These are phyloP conservation scores for Diaporthe ilicicola DNA, from an alignment of 2,329 filamentous ascomycete species.

Conservation along the genomic window DNA sequence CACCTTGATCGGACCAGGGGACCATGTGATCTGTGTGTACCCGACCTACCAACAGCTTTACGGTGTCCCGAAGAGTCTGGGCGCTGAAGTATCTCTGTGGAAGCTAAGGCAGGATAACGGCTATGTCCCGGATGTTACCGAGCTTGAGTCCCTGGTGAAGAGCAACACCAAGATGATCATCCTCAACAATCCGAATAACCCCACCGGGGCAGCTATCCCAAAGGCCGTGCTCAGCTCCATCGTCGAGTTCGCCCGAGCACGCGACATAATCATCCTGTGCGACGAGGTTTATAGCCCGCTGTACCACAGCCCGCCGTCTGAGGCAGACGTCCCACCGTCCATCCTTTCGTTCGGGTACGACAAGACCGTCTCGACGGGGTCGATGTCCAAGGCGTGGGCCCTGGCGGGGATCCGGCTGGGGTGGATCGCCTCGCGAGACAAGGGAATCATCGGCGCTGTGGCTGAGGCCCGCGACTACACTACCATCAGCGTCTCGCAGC, in stretches of 20 bases:
- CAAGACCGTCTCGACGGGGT: constrained; percentile 77
- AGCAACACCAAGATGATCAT: constrained; percentile 73
- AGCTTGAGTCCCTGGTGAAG: constrained; percentile 71
- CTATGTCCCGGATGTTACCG: constrained; percentile 73
- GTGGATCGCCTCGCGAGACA: constrained; percentile 78
- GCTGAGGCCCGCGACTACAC: constrained; percentile 80
- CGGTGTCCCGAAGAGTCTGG: constrained; percentile 75
- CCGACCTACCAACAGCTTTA: constrained; percentile 90
- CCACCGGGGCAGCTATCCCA: constrained; percentile 76
- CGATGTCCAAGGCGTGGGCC: constrained; percentile 86
- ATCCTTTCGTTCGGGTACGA: constrained; percentile 76
- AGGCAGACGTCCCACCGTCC: constrained; percentile 68
- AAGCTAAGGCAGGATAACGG: constrained; percentile 69
- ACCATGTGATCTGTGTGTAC: constrained; percentile 88
- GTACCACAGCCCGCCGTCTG: constrained; percentile 71
- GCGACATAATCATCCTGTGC: constrained; percentile 72
- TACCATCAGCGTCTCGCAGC: constrained; percentile 83
- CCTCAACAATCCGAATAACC: constrained; percentile 82
- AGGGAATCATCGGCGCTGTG: constrained; percentile 68
- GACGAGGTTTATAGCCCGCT: constrained; percentile 89
- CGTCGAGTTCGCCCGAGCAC: constrained; percentile 68
- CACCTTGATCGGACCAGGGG: constrained; percentile 73
- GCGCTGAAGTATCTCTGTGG: constrained; percentile 83
- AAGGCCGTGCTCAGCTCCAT: constrained; percentile 67
- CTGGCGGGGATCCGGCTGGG: constrained; percentile 83